Evolutionary conservation across 257 asterid genomes (phyloP), one percentile per base, ranked within the genome.

Genomic region (Ilex aquifolium): DNA sequence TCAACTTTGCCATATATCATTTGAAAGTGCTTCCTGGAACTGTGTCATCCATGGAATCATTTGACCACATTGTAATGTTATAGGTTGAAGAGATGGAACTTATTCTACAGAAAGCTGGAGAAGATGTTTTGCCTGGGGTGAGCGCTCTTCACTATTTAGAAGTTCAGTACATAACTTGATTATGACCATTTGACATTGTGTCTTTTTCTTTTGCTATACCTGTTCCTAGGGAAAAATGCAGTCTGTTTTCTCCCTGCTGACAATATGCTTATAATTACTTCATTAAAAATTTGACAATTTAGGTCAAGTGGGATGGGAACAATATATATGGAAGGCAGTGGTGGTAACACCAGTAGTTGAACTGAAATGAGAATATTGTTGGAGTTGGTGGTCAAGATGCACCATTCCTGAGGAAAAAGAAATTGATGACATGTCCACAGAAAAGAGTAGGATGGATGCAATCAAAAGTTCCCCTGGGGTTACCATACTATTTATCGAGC

Each of bases 51-150:
- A 27, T 54, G n/a, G 57, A 57, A 31, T 40, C 60, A 29, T 59
- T 40, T 64, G 49, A 56, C 48, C 56, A 21, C 32, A 46, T 65
- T 60, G 60, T 65, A 36, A 53, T 17, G 21, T 14, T 73, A 44
- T 76, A 92, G 99, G 97, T 85, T 72, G 81, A 83, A 70, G 96
- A 82, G 74, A 85, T 87, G 97, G 96, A 89, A 69, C 76, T 69
- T 64, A 79, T 92, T 57, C 62, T 92, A 16, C 84, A 83, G 83
- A 83, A 79, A 80, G 76, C 63, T 62, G 97, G 95, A 60, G 87
- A 82, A 69, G 96, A 89, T 69, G 78, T 85, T 75, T 82, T 85
- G 73, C 90, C 90, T 49, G 91, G 88, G 85, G 97, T 92, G 78
- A 79, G 89, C 5, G 42, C 42, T 36, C 8, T 36, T 36, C 5